Evolutionary conservation across 2,329 filamentous ascomycete genomes (phyloP).

Genomic region (Aspergillus ustus): DNA sequence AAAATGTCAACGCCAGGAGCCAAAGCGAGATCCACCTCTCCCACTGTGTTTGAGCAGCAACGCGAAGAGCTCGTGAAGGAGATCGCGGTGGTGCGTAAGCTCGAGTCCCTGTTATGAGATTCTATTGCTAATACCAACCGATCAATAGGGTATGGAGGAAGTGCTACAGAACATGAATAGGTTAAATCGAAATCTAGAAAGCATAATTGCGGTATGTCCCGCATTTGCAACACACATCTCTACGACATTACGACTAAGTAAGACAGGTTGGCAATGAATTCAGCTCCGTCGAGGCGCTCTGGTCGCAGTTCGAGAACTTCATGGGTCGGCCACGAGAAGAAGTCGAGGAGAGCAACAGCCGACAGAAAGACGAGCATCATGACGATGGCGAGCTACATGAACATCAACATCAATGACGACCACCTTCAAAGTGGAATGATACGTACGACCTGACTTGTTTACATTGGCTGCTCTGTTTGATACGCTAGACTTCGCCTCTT

Average conservation of each 20-base stretch:
- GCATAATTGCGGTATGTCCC: constrained; percentile 75
- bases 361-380: constrained; percentile 31
- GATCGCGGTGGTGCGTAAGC: constrained; percentile 45
- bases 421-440: background rate
- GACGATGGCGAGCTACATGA: constrained; percentile 28
- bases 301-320: constrained; percentile 96
- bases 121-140: background rate
- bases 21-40: constrained; percentile 27
- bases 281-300: constrained; percentile 92
- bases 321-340: constrained; percentile 73
- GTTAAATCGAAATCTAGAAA: constrained; percentile 87
- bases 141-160: constrained; percentile 71
- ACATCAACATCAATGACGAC: constrained; percentile 20
- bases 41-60: constrained; percentile 49
- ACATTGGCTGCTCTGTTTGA: background rate
- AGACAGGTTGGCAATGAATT: constrained; percentile 89
- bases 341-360: constrained; percentile 37
- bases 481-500: background rate
- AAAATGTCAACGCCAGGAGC: constrained; percentile 15
- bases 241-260: background rate
- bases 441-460: constrained; percentile 5
- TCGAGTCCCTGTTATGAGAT: background rate
- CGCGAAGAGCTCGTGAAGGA: constrained; percentile 48
- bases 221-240: background rate
- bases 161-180: constrained; percentile 96